Evolutionary conservation across 2,329 filamentous ascomycete species (phyloP).

Genomic region (Nothophoma quercina): DNA sequence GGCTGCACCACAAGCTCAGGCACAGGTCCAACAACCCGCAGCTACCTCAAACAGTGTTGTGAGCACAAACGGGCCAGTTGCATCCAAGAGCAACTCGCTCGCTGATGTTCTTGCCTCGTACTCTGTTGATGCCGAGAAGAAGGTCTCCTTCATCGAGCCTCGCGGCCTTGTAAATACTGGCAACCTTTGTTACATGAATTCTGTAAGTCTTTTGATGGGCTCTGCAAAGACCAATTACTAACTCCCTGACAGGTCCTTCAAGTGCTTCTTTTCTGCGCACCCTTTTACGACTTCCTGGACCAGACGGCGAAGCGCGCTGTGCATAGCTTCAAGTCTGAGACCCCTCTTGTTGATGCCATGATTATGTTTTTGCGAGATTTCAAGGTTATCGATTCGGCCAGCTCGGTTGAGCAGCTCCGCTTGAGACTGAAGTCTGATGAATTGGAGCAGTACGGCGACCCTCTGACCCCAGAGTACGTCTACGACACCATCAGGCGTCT

Average conservation of each 20-base stretch:
- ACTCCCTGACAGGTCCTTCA: constrained; percentile 78
- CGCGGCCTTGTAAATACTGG: constrained; percentile 94
- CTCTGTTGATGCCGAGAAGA: constrained; percentile 68
- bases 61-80: constrained; percentile 52
- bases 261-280: constrained; percentile 90
- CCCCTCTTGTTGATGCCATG: constrained; percentile 93
- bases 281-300: constrained; percentile 94
- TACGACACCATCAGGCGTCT: constrained; percentile 90
- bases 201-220: constrained; percentile 68
- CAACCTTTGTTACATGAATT: constrained; percentile 99
- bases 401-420: constrained; percentile 75
- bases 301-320: constrained; percentile 82
- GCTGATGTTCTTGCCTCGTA: constrained; percentile 80
- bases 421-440: constrained; percentile 80
- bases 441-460: constrained; percentile 87
- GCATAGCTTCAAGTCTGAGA: constrained; percentile 94
- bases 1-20: constrained; percentile 35
- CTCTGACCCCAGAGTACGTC: constrained; percentile 92
- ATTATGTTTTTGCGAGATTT: constrained; percentile 97
- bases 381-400: constrained; percentile 80
- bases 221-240: constrained; percentile 26
- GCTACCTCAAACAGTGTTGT: constrained; percentile 37
- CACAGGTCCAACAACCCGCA: constrained; percentile 17
- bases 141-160: constrained; percentile 86
- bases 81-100: constrained; percentile 67